These are phyloP conservation scores for Erodium texanum DNA, from an alignment of 441 rosid genomes.

Conservation along the genomic window DNA sequence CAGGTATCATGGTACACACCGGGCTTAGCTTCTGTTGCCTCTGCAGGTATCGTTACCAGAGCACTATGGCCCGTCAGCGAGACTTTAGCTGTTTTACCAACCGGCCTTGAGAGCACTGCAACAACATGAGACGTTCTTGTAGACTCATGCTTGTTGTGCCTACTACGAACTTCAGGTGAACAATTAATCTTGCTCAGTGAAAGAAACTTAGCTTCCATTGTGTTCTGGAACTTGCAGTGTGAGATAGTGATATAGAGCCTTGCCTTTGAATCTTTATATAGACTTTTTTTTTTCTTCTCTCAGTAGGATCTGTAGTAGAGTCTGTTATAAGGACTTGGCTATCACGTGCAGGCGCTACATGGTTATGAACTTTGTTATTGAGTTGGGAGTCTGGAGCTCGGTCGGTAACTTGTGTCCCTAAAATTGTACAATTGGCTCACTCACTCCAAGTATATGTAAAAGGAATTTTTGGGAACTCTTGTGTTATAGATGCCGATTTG, in stretches of 20 bases:
- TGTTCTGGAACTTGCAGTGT: not conserved
- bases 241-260: not conserved
- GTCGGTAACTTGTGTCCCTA: no score
- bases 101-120: conserved; percentile 33
- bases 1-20: conserved; percentile 42
- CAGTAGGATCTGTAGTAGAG: not conserved
- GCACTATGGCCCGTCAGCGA: conserved; percentile 2
- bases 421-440: not conserved
- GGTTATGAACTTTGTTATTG: no score
- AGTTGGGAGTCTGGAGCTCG: no score
- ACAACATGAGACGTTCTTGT: conserved; percentile 20
- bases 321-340: not conserved
- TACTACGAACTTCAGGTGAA: not conserved
- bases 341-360: not conserved
- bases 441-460: not conserved
- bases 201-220: conserved; percentile 32
- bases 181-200: conserved; percentile 10
- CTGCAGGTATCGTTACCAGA: conserved; percentile 1
- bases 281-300: not conserved
- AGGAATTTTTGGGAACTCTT: not conserved
- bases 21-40: conserved; percentile 14
- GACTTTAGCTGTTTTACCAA: conserved; percentile 14
- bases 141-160: not conserved
- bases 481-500: not conserved
- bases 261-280: not conserved